These are phyloP conservation scores for Psidium friedrichsthalianum DNA, from an alignment of 345 rosid genomes.

Conservation along the genomic window DNA sequence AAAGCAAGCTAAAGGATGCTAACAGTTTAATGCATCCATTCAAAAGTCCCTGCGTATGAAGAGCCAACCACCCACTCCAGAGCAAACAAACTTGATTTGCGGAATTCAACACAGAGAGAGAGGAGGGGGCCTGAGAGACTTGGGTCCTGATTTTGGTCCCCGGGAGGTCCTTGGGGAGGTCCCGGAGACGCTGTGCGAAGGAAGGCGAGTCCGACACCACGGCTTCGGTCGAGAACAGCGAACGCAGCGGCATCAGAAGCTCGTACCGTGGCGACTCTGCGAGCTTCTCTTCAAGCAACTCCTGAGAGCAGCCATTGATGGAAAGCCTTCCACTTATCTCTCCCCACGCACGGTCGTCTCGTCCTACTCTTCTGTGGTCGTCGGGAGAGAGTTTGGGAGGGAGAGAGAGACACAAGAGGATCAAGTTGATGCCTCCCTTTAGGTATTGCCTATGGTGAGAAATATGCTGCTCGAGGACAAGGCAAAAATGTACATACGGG, in stretches of 20 bases:
- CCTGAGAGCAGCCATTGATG: neutral
- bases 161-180: conserved; percentile 62
- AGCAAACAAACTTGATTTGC: neutral
- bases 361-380: neutral
- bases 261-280: neutral
- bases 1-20: neutral
- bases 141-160: conserved; percentile 51
- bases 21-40: neutral
- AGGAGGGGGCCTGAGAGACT: conserved; percentile 46
- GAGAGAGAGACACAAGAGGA: neutral
- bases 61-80: too few species aligned
- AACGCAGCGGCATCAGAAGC: conserved; percentile 4
- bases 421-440: neutral
- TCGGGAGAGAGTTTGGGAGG: neutral
- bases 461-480: neutral
- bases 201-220: conserved; percentile 20
- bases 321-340: neutral
- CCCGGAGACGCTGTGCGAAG: conserved; percentile 55
- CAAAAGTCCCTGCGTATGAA: neutral
- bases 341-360: neutral
- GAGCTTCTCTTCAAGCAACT: conserved; percentile 28
- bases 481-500: neutral
- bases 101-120: neutral
- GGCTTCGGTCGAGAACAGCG: conserved; percentile 35
- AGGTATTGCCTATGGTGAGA: neutral